Evolutionary conservation across 2,329 filamentous ascomycete species (phyloP).

Genomic region (Furcasterigmium furcatum): DNA sequence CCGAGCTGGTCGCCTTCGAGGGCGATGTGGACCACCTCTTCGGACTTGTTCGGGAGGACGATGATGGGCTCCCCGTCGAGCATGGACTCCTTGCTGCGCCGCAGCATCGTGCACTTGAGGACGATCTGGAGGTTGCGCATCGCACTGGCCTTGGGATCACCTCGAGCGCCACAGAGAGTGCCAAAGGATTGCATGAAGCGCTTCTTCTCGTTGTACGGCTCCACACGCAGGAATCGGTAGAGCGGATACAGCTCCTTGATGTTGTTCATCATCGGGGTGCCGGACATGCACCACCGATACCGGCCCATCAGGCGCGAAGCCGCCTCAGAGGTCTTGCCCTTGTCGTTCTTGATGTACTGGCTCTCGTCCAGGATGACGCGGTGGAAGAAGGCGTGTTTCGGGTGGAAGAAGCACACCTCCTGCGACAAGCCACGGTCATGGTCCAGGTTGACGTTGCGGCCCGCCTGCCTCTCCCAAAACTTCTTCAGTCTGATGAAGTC

Average conservation of each 20-base stretch:
- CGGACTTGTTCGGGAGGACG: constrained; percentile 62
- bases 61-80: constrained; percentile 80
- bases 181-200: constrained; percentile 55
- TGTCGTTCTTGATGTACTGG: constrained; percentile 75
- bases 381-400: constrained; percentile 56
- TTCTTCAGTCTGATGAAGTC: constrained; percentile 62
- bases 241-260: constrained; percentile 76
- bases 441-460: constrained; percentile 31
- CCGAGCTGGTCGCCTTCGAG: constrained; percentile 64
- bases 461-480: constrained; percentile 46
- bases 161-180: constrained; percentile 26
- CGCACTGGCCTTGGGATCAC: constrained; percentile 55
- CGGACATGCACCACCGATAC: constrained; percentile 72
- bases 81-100: constrained; percentile 74
- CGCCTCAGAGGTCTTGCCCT: constrained; percentile 52
- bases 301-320: constrained; percentile 47
- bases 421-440: constrained; percentile 28
- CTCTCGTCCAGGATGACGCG: constrained; percentile 76
- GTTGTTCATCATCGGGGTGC: constrained; percentile 87
- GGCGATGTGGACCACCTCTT: constrained; percentile 57
- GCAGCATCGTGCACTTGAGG: constrained; percentile 76
- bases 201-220: constrained; percentile 65
- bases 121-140: constrained; percentile 73
- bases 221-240: constrained; percentile 72
- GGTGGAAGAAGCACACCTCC: constrained; percentile 58